Evolutionary conservation across 2,329 filamentous ascomycete genomes (phyloP), one percentile per base, ranked within the genome.

Genomic region (Penicillium olsonii): DNA sequence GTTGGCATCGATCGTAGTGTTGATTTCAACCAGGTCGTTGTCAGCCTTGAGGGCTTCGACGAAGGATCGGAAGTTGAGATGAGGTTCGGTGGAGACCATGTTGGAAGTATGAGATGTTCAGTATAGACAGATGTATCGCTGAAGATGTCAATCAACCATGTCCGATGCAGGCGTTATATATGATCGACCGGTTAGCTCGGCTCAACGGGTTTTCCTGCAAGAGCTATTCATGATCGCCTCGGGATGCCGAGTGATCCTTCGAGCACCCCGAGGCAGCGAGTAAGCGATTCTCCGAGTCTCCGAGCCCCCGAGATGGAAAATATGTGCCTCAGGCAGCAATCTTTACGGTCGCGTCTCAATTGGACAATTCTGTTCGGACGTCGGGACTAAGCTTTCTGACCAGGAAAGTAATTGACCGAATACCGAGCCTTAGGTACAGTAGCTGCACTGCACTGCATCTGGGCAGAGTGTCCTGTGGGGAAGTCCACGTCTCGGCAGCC

Each of bases 51-150:
- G 68, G 7, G 66, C 62, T 1, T 78, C 68, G 31, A 80, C 68
- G 45, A 79, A 80, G 1, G 68, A 64, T 4, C 77, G 71, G 57
- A 80, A 79, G 52, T 70, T 68, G 41, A 71, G 61, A 31, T 70
- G 59, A 22, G 61, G 60, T n/a, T 43, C 48, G 18, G 37, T 52
- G 42, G 46, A 48, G 33, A 24, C 26, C 50, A 55, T 54, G 44
- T 11, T 42, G 27, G 38, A 39, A 19, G 11, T 42, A 27, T 33
- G 15, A 40, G 29, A 29, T 31, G 9, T 35, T 35, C 10, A 9
- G 31, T 34, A 34, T 15, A 35, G n/a, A 17, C 15, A 10, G 11
- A 8, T 18, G n/a, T 35, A 35, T 35, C 15, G 33, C 29, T 31
- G 33, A 26, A 26, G 12, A 39, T 39, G 14, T n/a, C 2, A 8